Evolutionary conservation across 345 rosid genomes (phyloP).

Genomic region (Camelina neglecta): DNA sequence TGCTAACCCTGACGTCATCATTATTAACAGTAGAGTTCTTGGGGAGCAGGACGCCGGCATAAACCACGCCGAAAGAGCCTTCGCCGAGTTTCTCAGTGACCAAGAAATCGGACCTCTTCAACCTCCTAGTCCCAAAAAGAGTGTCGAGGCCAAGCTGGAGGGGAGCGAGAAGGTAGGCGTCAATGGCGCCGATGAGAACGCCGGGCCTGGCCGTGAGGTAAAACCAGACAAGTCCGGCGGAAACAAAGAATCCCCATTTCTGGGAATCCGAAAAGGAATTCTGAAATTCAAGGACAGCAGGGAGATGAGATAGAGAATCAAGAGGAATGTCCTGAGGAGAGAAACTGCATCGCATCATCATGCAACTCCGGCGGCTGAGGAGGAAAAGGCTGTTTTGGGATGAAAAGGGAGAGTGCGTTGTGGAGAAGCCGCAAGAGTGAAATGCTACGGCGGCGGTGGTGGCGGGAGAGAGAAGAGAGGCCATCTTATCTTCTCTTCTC

Average conservation of each 20-base stretch:
- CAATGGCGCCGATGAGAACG: conserved; percentile 88
- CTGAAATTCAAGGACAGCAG: conserved; percentile 60
- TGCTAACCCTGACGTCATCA: conserved; percentile 51
- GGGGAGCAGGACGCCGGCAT: conserved; percentile 77
- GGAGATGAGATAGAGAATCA: conserved; percentile 53
- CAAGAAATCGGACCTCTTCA: conserved; percentile 73
- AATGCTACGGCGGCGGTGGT: conserved; percentile 31
- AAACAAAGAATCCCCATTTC: conserved; percentile 63
- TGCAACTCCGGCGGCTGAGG: conserved; percentile 24
- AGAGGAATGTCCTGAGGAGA: conserved; percentile 30
- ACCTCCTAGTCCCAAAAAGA: conserved; percentile 71
- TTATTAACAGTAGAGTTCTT: conserved; percentile 47
- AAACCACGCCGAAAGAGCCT: conserved; percentile 93
- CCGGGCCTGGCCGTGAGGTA: conserved; percentile 95
- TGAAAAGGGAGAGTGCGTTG: conserved; percentile 47
- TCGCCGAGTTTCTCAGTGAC: conserved; percentile 82
- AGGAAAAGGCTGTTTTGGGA: conserved; percentile 15
- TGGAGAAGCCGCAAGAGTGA: conserved; percentile 37
- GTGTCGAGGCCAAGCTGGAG: conserved; percentile 72
- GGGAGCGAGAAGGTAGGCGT: conserved; percentile 85
- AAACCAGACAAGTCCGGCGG: conserved; percentile 71
- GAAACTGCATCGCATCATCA: conserved; percentile 56
- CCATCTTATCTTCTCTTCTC: conserved; percentile 47
- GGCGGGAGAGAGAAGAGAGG: conserved; percentile 61
- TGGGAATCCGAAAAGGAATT: conserved; percentile 55